Base-by-base conservation (phyloP, 768 basidiomycete genomes). In the Lepiota venenata region DNA sequence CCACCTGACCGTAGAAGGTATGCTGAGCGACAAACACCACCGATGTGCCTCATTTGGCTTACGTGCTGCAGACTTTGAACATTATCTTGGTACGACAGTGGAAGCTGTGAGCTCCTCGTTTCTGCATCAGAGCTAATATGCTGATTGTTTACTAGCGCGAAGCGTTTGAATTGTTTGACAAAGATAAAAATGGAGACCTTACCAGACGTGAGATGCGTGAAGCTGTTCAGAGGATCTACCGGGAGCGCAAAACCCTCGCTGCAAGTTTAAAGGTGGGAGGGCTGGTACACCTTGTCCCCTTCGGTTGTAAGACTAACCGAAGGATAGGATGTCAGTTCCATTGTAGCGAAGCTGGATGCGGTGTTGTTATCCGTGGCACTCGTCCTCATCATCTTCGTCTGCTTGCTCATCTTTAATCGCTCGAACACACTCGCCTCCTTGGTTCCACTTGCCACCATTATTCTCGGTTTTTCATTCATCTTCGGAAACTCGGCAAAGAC, bases 391-490 rank as follows among this genome's bases (percentile, higher is more conserved):
- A 69, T 85, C 42, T 91, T 91, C 63, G 71, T 85, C 41, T 87
- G 79, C 62, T 69, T 91, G 55, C 80, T 92, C 56, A 87, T 91
- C 59, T 89, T 92, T 77, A 84, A 87, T 60, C 76, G 74, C 15
- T 70, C 67, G 35, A 74, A 88, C 56, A 87, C 88, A 0, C 60
- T 91, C 25, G 74, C 81, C 9, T 90, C 88, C 0, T 77, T 92
- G 32, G 87, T 91, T 11, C 90, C 88, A 9, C 75, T 91, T 36
- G 88, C 88, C 2, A 88, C 89, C 1, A 81, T 91, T 58, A 81
- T 91, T 56, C 80, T 91, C 42, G 90, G 89, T 3, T 90, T 92
- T 64, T 90, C 87, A 11, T 92, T 92, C 72, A 82, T 92, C 56
- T 92, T 92, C 57, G 89, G 90, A 2, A 82, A 90, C 66, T 88